Conservation (phyloP, 2,329 filamentous ascomycete genomes). For the Apiospora malaysiana region DNA sequence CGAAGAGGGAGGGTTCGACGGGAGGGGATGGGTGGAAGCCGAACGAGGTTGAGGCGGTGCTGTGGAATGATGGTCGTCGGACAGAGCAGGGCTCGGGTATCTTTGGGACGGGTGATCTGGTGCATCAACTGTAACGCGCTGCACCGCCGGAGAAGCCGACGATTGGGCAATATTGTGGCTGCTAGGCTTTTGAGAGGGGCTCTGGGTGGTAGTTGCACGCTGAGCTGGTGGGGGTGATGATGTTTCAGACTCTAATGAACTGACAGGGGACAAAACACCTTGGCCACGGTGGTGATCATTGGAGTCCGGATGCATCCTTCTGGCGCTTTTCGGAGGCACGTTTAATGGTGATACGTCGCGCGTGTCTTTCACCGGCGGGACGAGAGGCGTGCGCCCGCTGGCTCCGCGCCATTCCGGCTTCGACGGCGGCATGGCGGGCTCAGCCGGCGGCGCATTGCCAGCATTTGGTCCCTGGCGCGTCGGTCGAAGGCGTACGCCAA, state of each 20-base stretch:
- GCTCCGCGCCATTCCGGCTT: slow-evolving; percentile 74
- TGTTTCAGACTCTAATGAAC: slow-evolving; percentile 43
- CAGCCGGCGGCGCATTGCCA: slow-evolving; percentile 2
- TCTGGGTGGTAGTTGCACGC: slow-evolving; percentile 42
- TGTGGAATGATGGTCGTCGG: slow-evolving; percentile 36
- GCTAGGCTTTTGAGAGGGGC: slow-evolving; percentile 42
- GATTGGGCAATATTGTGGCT: slow-evolving; percentile 45
- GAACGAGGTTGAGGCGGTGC: slow-evolving; percentile 19
- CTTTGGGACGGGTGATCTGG: slow-evolving; percentile 27
- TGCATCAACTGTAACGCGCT: slow-evolving; percentile 8
- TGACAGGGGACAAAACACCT: slow-evolving; percentile 39
- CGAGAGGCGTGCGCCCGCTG: slow-evolving; percentile 69
- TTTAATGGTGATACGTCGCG: slow-evolving; percentile 60
- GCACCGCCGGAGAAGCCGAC: slow-evolving; percentile 28
- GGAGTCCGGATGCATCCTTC: slow-evolving; percentile 39
- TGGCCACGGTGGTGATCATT: slow-evolving; percentile 23
- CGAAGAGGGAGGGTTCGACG: slow-evolving; percentile 31
- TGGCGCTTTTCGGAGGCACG: slow-evolving; percentile 58
- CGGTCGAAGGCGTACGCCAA: slow-evolving; percentile 41
- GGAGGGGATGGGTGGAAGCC: slow-evolving; percentile 24
- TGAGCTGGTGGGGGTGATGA: slow-evolving; percentile 30
- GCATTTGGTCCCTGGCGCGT: background rate
- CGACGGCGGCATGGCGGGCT: slow-evolving; percentile 26
- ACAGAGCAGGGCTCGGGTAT: slow-evolving; percentile 47
- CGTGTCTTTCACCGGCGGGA: slow-evolving; percentile 69